phyloP scores from a whole-genome alignment of 495 filamentous ascomycete species.

The Achaetomiella virescens region DNA sequence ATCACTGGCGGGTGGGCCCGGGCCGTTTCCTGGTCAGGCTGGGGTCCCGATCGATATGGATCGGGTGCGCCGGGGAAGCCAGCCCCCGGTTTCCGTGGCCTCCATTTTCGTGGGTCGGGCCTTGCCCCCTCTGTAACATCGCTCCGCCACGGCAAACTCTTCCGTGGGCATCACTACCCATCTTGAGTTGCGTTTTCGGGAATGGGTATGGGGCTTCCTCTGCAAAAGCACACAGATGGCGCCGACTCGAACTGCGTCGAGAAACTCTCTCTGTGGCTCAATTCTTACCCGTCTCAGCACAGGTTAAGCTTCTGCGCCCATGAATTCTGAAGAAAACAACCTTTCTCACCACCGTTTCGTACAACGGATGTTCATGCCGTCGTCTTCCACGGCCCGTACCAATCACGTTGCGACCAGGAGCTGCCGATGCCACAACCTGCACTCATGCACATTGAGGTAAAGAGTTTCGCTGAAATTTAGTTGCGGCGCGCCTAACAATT shows the following conservation, averaged over 20 bases:
- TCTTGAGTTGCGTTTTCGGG: neutral
- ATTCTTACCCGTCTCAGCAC: neutral
- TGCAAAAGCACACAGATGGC: neutral
- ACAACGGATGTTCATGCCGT: neutral
- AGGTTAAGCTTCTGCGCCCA: constrained; percentile 3
- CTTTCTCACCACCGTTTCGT: neutral
- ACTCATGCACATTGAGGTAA: neutral
- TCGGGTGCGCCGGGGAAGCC: constrained; percentile 7
- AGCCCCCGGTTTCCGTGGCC: constrained; percentile 7
- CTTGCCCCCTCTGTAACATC: neutral
- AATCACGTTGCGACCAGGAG: neutral
- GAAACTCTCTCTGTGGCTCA: neutral
- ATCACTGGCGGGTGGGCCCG: constrained; percentile 4
- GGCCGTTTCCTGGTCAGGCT: constrained; percentile 10
- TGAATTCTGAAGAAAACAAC: neutral
- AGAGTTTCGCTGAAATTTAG: neutral
- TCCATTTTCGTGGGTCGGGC: neutral
- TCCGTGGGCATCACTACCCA: neutral
- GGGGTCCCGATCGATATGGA: constrained; percentile 7
- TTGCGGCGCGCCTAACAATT: constrained; percentile 2
- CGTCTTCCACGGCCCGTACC: neutral
- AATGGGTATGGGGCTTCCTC: too few relatives aligned
- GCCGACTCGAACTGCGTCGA: neutral
- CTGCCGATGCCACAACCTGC: neutral
- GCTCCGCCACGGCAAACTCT: constrained; percentile 3